Evolutionary conservation across 495 filamentous ascomycete genomes (phyloP), one percentile per base, ranked within the genome.

Genomic region (Talaromyces adpressus): DNA sequence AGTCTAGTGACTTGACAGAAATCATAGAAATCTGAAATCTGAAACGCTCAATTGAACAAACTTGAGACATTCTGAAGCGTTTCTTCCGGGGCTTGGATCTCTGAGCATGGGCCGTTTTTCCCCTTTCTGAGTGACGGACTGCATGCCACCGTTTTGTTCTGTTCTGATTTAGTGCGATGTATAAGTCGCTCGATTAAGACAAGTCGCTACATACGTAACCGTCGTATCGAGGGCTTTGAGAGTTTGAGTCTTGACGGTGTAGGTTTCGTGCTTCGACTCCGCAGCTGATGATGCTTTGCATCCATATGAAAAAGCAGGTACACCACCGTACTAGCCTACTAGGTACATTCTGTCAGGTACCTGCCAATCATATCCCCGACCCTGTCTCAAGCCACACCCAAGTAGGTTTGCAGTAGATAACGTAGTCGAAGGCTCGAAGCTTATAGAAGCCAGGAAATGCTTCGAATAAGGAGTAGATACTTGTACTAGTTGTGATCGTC

Each of bases 31-130:
- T 3, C 25, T 14, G 9, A 29, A 41, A 58, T 22, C 29, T 58
- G 56, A 58, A 58, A 58, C 56, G 30, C 56, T 32, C n/a, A 32
- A 23, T 29, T 54, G 51, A 54, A 54, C 22, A 56, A 56, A 27
- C 8, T 20, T 36, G 56, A 58, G 56, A 36, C 56, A 58, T 58
- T 58, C 30, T 58, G 56, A 58, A 22, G 56, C 56, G 27, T 58
- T 58, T 32, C 56, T 36, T 16, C 30, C 29, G 30, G 22, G 52
- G 11, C 16, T 27, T 56, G 52, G 22, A 56, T 56, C 4, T 36
- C 23, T 56, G 11, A 56, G 45, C 45, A 49, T 49, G 45, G 45
- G 18, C 18, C 18, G 7, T 47, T 47, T 20, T 6, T 49, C n/a
- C 45, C 45, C 45, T 49, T 49, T 49, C 11, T 18, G 18, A 22